Base-by-base conservation (phyloP, 768 basidiomycete species). In the Cystobasidiopsis lactophilus region DNA sequence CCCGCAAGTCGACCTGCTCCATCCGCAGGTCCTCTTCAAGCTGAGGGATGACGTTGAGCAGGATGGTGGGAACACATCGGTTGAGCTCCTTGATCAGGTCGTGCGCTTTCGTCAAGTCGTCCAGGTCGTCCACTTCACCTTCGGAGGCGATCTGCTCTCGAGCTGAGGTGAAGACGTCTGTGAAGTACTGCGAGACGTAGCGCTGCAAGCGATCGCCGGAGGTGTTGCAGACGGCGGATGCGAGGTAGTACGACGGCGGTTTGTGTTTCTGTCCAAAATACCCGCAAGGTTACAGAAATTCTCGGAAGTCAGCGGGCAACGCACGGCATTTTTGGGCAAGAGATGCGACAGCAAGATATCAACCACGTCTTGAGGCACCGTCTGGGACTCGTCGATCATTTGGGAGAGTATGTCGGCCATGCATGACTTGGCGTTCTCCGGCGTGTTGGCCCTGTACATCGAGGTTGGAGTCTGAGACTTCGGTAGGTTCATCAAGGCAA, bases 1-100 rank as follows among this genome's bases (percentile, higher is more conserved):
- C 60, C 33, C 93, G 74, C 2, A 88, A 29, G 73, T 71, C 2
- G 52, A 44, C 3, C 35, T 82, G 75, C 58, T 85, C 82, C 3
- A 80, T 78, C 23, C 77, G 76, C 3, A 95, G 71, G 61, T 93
- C 85, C 58, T 88, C 82, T 64, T 91, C 88, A 18, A 96, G 75
- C 52, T 86, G 82, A 0, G 91, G 89, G 24, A 96, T 79, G 45
- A 95, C 86, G 64, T 82, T 85, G 62, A 83, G 78, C 1, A 96
- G 70, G 14, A 95, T 70, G 7, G 75, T 69, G 0, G 91, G 85
- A 65, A 80, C 86, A 26, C 79, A 75, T 23, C 75, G 75, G 64
- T 82, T 77, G 4, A 96, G 72, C 18, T 76, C 77, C 61, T 82
- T 79, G 67, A 96, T 79, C 58, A 93, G 80, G 33, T 77, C 74